These are phyloP conservation scores for Paspalum vaginatum DNA, from an alignment of 176 grass and related monocot genomes.

Conservation along the genomic window DNA sequence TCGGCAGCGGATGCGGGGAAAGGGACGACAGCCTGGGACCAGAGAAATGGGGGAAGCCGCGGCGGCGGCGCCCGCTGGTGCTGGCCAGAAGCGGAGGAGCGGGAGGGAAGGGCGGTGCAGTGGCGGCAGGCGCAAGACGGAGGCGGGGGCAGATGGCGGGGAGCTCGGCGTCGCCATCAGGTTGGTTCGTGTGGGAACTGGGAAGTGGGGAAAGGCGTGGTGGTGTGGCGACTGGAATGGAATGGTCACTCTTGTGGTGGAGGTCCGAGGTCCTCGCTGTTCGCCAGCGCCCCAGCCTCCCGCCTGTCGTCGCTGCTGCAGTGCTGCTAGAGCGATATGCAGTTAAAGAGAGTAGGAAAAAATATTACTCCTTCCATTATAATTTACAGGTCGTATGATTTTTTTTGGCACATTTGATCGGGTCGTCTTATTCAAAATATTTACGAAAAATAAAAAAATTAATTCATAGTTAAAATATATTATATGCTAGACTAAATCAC, in stretches of 20 bases:
- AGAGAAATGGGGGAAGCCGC: slow-evolving; percentile 11
- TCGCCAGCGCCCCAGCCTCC: no score
- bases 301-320: background rate
- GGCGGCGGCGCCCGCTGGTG: background rate
- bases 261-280: background rate
- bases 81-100: slow-evolving; percentile 17
- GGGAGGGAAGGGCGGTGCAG: background rate
- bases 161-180: slow-evolving; percentile 38
- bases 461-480: no score
- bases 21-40: slow-evolving; percentile 14
- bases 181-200: background rate
- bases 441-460: no score
- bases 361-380: no score
- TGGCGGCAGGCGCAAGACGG: slow-evolving; percentile 1
- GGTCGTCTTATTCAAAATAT: no score
- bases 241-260: background rate
- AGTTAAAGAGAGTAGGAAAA: no score
- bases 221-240: background rate
- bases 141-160: background rate
- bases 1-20: slow-evolving; percentile 15
- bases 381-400: no score
- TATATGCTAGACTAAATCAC: no score
- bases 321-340: no score
- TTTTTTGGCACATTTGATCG: no score
- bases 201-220: background rate